Conservation (phyloP, 1,284 basidiomycete genomes). For the Cerrena zonata region DNA sequence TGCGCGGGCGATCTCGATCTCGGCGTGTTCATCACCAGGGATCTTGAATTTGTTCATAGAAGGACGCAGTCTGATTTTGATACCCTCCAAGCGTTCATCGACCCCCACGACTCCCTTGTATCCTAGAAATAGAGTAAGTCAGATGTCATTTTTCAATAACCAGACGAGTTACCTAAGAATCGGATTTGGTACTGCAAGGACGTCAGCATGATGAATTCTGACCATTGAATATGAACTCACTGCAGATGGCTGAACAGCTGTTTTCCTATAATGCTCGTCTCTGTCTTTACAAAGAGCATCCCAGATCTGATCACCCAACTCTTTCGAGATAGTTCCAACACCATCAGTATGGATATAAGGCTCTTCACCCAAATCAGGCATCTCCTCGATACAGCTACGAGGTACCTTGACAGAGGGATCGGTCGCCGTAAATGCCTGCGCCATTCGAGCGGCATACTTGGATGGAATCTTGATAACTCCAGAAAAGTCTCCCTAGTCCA, state of each 20-base stretch:
- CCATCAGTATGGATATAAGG: slow-evolving; percentile 66
- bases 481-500: slow-evolving; percentile 58
- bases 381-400: slow-evolving; percentile 53
- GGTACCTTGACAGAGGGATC: slow-evolving; percentile 59
- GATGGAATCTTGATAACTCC: slow-evolving; percentile 57
- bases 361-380: slow-evolving; percentile 45
- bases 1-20: slow-evolving; percentile 66
- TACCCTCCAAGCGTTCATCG: slow-evolving; percentile 47
- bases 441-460: slow-evolving; percentile 74
- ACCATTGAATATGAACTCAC: slow-evolving; percentile 33
- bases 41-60: slow-evolving; percentile 73
- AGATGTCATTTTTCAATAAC: background rate
- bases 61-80: slow-evolving; percentile 57
- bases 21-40: slow-evolving; percentile 37
- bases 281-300: slow-evolving; percentile 41
- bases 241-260: slow-evolving; percentile 47
- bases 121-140: slow-evolving; percentile 14
- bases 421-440: slow-evolving; percentile 78
- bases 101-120: slow-evolving; percentile 70
- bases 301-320: slow-evolving; percentile 57
- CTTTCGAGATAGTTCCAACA: slow-evolving; percentile 65
- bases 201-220: background rate
- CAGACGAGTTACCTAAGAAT: slow-evolving; percentile 45
- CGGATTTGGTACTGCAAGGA: slow-evolving; percentile 64
- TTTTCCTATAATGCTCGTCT: slow-evolving; percentile 25